Evolutionary conservation across 768 basidiomycete genomes (phyloP).

Genomic region (Auricularia sp.): DNA sequence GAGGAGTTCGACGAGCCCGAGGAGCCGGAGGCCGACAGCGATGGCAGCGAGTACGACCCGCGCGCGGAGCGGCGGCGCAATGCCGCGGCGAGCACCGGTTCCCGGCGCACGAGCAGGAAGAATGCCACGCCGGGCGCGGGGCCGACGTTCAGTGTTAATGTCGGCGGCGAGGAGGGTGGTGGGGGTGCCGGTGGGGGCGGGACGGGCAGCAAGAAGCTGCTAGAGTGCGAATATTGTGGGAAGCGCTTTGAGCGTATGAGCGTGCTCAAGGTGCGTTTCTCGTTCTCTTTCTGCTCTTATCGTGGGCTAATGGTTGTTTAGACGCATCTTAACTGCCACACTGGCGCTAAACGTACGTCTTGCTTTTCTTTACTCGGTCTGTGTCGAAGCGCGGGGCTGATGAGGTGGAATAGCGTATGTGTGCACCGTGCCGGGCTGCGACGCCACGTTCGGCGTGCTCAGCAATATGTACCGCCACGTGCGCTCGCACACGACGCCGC

Average conservation of each 20-base stretch:
- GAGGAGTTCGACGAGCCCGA: background rate
- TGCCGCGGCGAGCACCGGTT: background rate
- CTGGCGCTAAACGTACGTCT: background rate
- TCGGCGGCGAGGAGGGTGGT: too few relatives aligned
- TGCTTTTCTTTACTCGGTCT: background rate
- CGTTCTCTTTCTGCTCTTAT: too few relatives aligned
- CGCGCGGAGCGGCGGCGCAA: background rate
- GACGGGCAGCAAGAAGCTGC: background rate
- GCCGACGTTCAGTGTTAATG: too few relatives aligned
- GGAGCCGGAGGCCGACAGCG: background rate
- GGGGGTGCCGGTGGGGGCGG: too few relatives aligned
- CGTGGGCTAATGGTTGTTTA: too few relatives aligned
- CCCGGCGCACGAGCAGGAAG: background rate
- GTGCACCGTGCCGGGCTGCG: background rate
- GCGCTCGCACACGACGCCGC: background rate
- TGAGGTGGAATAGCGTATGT: background rate
- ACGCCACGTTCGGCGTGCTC: conserved; percentile 1
- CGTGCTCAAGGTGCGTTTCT: background rate
- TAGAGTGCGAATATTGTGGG: background rate
- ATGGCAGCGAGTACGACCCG: background rate
- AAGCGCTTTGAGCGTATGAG: background rate
- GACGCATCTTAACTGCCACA: conserved; percentile 1
- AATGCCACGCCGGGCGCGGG: too few relatives aligned
- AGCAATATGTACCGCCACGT: conserved; percentile 3
- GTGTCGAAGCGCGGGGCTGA: background rate